These are phyloP conservation scores for Gloeopeniophorella convolvens DNA, from an alignment of 768 basidiomycete species.

Conservation along the genomic window DNA sequence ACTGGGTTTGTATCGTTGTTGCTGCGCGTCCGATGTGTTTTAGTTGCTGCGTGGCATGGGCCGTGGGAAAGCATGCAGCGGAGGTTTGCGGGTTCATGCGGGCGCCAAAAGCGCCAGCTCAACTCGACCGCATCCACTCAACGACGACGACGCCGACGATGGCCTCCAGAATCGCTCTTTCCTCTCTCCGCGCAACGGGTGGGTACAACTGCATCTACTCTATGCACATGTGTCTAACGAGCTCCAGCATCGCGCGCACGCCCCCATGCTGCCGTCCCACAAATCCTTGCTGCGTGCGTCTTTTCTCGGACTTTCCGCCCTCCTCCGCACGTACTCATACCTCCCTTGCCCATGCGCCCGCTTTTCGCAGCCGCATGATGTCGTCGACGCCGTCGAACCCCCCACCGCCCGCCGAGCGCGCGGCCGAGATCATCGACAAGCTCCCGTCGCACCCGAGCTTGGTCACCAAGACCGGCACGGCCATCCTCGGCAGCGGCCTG, in stretches of 20 bases:
- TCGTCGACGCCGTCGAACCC: constrained; percentile 51
- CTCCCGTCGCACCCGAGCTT: constrained; percentile 79
- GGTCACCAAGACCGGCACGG: constrained; percentile 92
- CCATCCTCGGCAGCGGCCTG: constrained; percentile 84
- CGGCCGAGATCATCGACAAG: constrained; percentile 84
- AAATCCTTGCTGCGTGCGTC: constrained; percentile 43
- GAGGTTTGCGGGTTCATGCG: too few relatives aligned
- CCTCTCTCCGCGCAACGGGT: constrained; percentile 23
- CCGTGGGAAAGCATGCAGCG: too few relatives aligned
- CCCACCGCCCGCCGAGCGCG: constrained; percentile 76
- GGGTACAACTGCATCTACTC: neutral
- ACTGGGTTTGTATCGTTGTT: too few relatives aligned
- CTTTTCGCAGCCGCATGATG: neutral
- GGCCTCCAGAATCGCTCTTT: constrained; percentile 27
- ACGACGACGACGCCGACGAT: constrained; percentile 18
- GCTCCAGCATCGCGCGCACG: constrained; percentile 21
- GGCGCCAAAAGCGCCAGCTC: too few relatives aligned
- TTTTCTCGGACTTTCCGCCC: constrained; percentile 13
- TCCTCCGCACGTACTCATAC: neutral
- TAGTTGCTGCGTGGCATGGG: too few relatives aligned
- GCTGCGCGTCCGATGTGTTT: too few relatives aligned
- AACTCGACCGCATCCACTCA: too few relatives aligned
- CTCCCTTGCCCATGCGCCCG: neutral
- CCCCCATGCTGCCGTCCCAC: constrained; percentile 39
- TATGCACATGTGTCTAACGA: too few relatives aligned